Percentiles rank a stretch among this genome's conserved stretches.
These are phyloP conservation scores for Orbilia javanica DNA, from an alignment of 2,329 filamentous ascomycete genomes.

Conservation along the genomic window DNA sequence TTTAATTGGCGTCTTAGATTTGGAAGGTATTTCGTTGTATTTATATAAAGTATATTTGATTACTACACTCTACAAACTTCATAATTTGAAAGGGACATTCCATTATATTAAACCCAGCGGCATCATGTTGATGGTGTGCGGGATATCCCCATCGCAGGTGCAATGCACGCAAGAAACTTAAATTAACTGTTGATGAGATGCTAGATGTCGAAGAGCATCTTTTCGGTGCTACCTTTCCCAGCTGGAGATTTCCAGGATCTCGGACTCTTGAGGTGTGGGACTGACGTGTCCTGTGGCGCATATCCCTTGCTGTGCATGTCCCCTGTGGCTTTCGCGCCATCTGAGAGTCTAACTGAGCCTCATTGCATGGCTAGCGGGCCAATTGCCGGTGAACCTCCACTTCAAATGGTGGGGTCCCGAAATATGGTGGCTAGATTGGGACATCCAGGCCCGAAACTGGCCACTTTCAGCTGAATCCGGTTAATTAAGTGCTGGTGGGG, in stretches of 20 bases:
- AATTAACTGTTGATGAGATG: slow-evolving; percentile 31
- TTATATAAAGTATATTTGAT: not conserved
- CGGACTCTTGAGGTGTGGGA: slow-evolving; percentile 33
- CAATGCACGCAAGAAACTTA: slow-evolving; percentile 4
- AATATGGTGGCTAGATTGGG: slow-evolving; percentile 57
- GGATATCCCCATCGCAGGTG: slow-evolving; percentile 34
- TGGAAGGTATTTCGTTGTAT: not conserved
- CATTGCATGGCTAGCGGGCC: slow-evolving; percentile 38
- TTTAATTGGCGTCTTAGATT: slow-evolving; percentile 31
- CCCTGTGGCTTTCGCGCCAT: slow-evolving; percentile 40
- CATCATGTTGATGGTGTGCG: not conserved
- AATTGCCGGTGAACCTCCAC: slow-evolving; percentile 45
- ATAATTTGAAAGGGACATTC: not conserved
- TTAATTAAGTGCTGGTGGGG: slow-evolving; percentile 58
- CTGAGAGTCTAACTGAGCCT: slow-evolving; percentile 37
- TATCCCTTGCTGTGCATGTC: not conserved
- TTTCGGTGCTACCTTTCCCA: not conserved
- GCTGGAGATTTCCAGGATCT: slow-evolving; percentile 5
- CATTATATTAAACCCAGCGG: not conserved
- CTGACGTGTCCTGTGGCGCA: slow-evolving; percentile 58
- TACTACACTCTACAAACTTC: not conserved
- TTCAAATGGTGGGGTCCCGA: slow-evolving; percentile 49
- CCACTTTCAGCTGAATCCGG: slow-evolving; percentile 58
- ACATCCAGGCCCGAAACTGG: slow-evolving; percentile 19
- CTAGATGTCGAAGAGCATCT: slow-evolving; percentile 25